phyloP scores from a whole-genome alignment of 371 early-diverging fungal species.

The Haplosporangium sp. region DNA sequence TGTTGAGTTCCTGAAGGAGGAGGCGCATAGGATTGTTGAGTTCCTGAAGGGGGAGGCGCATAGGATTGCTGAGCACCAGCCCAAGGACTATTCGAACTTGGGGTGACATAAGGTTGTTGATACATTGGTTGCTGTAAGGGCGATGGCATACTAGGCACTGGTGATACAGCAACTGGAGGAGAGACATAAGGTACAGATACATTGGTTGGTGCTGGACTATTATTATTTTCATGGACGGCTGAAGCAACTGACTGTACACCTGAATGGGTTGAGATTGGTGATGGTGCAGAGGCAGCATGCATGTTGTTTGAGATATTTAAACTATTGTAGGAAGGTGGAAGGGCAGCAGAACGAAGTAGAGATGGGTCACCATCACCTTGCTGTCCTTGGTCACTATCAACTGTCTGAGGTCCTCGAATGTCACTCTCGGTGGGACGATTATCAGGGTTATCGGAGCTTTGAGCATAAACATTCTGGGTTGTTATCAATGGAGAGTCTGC shows the following conservation, averaged over 20 bases:
- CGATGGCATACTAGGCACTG: neutral
- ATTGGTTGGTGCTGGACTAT: conserved; percentile 3
- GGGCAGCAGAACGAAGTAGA: conserved; percentile 20
- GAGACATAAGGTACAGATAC: conserved; percentile 28
- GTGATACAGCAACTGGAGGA: conserved; percentile 16
- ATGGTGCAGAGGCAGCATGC: conserved; percentile 34
- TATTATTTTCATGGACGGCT: neutral
- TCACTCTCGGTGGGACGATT: conserved; percentile 30
- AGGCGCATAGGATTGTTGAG: conserved; percentile 17
- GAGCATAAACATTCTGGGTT: neutral
- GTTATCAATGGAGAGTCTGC: neutral
- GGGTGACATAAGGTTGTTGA: neutral
- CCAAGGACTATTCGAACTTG: neutral
- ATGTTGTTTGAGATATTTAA: conserved; percentile 39
- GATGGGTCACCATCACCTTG: neutral
- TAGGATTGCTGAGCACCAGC: conserved; percentile 12
- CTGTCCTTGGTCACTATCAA: neutral
- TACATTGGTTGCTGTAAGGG: neutral
- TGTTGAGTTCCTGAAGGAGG: conserved; percentile 21
- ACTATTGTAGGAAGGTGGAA: conserved; percentile 51
- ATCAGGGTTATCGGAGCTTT: neutral
- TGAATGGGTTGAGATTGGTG: conserved; percentile 16
- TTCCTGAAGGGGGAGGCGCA: neutral
- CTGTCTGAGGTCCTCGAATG: conserved; percentile 26
- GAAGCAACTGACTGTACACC: neutral